Percentiles rank a stretch among this genome's conserved stretches.
These are phyloP conservation scores for Nigrospora oryzae DNA, from an alignment of 2,329 filamentous ascomycete genomes.

Conservation along the genomic window DNA sequence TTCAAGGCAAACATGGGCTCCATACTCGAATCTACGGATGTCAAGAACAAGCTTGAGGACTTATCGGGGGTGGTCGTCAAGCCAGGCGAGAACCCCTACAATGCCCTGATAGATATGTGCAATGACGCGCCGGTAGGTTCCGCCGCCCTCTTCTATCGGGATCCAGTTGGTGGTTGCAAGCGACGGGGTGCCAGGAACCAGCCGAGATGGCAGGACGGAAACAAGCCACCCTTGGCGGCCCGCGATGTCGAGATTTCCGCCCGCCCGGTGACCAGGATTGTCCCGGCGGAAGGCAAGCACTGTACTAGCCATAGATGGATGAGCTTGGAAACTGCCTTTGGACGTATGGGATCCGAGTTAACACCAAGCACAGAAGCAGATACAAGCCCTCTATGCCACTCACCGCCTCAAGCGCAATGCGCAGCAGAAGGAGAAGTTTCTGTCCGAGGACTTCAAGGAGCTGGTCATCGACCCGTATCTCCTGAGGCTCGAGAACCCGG, in stretches of 20 bases:
- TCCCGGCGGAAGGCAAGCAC: too few relatives aligned
- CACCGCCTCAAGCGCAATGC: slow-evolving; percentile 70
- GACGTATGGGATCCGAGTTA: slow-evolving; percentile 1
- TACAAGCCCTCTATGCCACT: slow-evolving; percentile 63
- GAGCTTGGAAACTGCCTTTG: slow-evolving; percentile 2
- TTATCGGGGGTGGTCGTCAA: slow-evolving; percentile 40
- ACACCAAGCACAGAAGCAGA: slow-evolving; percentile 40
- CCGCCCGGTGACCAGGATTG: too few relatives aligned
- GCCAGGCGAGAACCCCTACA: slow-evolving; percentile 64
- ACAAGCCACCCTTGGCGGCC: too few relatives aligned
- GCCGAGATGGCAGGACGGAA: too few relatives aligned
- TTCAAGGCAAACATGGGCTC: slow-evolving; percentile 20
- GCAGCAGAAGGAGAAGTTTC: slow-evolving; percentile 67
- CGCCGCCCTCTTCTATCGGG: not conserved
- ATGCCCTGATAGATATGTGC: slow-evolving; percentile 62
- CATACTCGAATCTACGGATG: slow-evolving; percentile 28
- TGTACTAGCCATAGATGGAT: too few relatives aligned
- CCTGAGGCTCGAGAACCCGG: slow-evolving; percentile 55
- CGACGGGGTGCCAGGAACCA: too few relatives aligned
- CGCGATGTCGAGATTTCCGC: too few relatives aligned
- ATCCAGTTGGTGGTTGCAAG: not conserved
- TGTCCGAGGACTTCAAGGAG: slow-evolving; percentile 58
- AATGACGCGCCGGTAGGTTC: slow-evolving; percentile 55
- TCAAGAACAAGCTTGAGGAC: slow-evolving; percentile 44
- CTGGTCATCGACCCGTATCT: slow-evolving; percentile 72